Conservation (phyloP, 306 rosid genomes). For the Rosa rugosa region DNA sequence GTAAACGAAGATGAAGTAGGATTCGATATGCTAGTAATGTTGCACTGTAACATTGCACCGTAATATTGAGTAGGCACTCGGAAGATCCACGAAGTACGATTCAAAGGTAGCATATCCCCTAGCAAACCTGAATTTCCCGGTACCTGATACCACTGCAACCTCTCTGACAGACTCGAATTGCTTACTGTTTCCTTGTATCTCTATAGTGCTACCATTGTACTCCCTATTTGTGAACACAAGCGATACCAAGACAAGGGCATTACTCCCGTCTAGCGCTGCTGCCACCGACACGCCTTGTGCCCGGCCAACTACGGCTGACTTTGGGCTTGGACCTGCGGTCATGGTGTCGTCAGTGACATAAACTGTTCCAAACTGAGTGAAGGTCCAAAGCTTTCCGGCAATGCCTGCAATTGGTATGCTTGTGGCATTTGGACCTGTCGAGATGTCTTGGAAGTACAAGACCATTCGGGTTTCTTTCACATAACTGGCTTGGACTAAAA, state of each 20-base stretch:
- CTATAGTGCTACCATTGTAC: conserved; percentile 22
- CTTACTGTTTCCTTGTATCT: conserved; percentile 27
- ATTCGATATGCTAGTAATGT: neutral
- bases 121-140: conserved; percentile 48
- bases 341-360: neutral
- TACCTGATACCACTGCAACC: conserved; percentile 48
- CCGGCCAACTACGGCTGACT: neutral
- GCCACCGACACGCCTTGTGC: neutral
- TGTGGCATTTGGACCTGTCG: neutral
- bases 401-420: neutral
- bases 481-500: neutral
- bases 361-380: neutral
- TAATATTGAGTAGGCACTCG: neutral
- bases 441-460: neutral
- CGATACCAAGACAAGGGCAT: neutral
- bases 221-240: conserved; percentile 20
- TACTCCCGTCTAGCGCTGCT: neutral
- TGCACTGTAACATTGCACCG: conserved; percentile 12
- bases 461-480: neutral
- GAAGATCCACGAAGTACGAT: neutral
- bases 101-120: conserved; percentile 37
- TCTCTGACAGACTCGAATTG: conserved; percentile 35
- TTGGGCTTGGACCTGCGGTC: neutral
- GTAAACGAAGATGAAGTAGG: too few relatives aligned
- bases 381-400: neutral